Percentiles rank a stretch among this genome's conserved stretches.
Evolutionary conservation across 2,329 filamentous ascomycete genomes (phyloP).

Genomic region (Pestalotiopsis sp.): DNA sequence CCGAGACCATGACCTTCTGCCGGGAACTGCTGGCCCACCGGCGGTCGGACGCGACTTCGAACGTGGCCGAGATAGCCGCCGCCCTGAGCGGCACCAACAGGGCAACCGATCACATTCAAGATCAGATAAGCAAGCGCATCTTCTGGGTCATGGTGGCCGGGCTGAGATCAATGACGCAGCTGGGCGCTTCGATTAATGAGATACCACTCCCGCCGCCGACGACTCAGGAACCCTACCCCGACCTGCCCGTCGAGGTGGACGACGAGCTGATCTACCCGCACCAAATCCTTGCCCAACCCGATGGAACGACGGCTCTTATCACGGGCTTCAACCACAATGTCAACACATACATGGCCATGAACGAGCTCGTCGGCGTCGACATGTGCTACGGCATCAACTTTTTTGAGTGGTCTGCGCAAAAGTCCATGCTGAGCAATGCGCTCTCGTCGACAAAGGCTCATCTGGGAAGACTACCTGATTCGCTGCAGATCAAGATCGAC

Average conservation of each 20-base stretch:
- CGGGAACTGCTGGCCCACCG: slow-evolving; percentile 69
- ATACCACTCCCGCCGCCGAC: slow-evolving; percentile 78
- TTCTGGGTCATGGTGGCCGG: slow-evolving; percentile 85
- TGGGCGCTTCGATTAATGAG: slow-evolving; percentile 73
- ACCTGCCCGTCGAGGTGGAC: slow-evolving; percentile 79
- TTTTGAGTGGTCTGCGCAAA: slow-evolving; percentile 78
- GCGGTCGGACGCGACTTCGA: slow-evolving; percentile 40
- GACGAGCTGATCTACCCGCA: slow-evolving; percentile 78
- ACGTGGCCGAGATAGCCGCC: slow-evolving; percentile 35
- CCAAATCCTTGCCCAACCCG: slow-evolving; percentile 71
- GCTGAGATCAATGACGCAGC: slow-evolving; percentile 76
- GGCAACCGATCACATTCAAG: slow-evolving; percentile 69
- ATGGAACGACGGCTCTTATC: slow-evolving; percentile 68
- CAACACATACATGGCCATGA: slow-evolving; percentile 80
- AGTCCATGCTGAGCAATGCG: slow-evolving; percentile 70
- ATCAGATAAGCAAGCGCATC: slow-evolving; percentile 75
- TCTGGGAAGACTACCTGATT: slow-evolving; percentile 67
- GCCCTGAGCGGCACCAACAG: slow-evolving; percentile 42
- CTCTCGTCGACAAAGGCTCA: slow-evolving; percentile 71
- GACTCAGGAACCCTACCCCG: slow-evolving; percentile 74
- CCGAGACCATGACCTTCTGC: slow-evolving; percentile 71
- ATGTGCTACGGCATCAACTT: slow-evolving; percentile 79
- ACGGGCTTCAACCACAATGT: slow-evolving; percentile 82
- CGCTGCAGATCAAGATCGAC: slow-evolving; percentile 61
- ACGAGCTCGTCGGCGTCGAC: slow-evolving; percentile 76